Evolutionary conservation across 176 grass and related monocot species (phyloP).

Genomic region (Triticum dicoccoides): DNA sequence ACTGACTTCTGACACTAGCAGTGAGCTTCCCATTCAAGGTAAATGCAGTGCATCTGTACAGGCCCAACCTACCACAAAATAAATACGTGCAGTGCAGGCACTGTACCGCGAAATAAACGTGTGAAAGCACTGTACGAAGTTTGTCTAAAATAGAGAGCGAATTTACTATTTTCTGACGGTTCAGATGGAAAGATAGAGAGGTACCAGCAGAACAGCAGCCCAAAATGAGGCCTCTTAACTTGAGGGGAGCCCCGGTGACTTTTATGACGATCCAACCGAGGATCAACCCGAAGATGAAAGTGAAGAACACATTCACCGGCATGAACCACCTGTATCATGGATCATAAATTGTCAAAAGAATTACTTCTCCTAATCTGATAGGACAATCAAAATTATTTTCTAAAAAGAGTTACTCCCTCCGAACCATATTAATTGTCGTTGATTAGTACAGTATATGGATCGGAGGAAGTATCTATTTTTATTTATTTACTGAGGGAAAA

Average conservation of each 20-base stretch:
- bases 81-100: background rate
- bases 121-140: background rate
- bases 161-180: background rate
- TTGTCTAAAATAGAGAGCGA: background rate
- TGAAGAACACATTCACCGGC: constrained; percentile 79
- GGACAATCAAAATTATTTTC: background rate
- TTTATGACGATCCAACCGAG: constrained; percentile 66
- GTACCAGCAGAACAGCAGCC: constrained; percentile 86
- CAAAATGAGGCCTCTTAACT: constrained; percentile 70
- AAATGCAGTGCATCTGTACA: background rate
- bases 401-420: background rate
- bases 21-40: background rate
- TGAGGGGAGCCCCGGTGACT: constrained; percentile 55
- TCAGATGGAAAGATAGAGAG: background rate
- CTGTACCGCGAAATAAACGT: background rate
- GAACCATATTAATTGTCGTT: too few relatives aligned
- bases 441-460: too few relatives aligned
- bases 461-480: too few relatives aligned
- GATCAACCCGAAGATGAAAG: constrained; percentile 58
- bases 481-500: too few relatives aligned
- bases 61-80: background rate
- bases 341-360: background rate
- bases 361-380: background rate
- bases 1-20: background rate
- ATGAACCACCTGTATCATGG: constrained; percentile 76